Conservation (phyloP, 2,329 filamentous ascomycete species). For the Diaporthe amygdali region DNA sequence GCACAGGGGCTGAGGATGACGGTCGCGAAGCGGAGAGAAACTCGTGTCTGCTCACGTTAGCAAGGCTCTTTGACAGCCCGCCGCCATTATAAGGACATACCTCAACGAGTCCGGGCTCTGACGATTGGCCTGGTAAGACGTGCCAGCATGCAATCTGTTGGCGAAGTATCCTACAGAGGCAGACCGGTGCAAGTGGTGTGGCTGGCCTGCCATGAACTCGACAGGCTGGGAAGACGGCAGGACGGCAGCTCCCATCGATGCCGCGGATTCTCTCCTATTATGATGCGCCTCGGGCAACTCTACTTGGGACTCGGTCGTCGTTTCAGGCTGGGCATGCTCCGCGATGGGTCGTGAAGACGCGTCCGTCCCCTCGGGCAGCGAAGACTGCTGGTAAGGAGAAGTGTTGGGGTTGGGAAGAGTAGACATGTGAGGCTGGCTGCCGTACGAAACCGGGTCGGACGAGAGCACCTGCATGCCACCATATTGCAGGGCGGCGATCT, state of each 20-base stretch:
- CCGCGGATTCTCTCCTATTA: slow-evolving; percentile 16
- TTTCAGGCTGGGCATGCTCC: slow-evolving; percentile 16
- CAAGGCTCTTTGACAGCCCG: neutral
- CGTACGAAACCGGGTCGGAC: slow-evolving; percentile 45
- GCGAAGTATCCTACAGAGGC: slow-evolving; percentile 56
- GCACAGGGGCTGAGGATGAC: slow-evolving; percentile 45
- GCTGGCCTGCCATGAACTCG: slow-evolving; percentile 29
- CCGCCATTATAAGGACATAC: slow-evolving; percentile 38
- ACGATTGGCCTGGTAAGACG: slow-evolving; percentile 56
- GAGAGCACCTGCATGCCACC: slow-evolving; percentile 58
- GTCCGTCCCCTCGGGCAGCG: slow-evolving; percentile 7
- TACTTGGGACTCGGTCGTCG: neutral
- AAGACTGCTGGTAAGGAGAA: slow-evolving; percentile 14
- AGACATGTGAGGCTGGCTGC: slow-evolving; percentile 24
- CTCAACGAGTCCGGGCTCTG: slow-evolving; percentile 48
- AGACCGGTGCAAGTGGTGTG: slow-evolving; percentile 31
- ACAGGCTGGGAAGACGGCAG: slow-evolving; percentile 31
- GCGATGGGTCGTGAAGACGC: slow-evolving; percentile 12
- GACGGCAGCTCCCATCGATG: neutral
- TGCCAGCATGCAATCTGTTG: slow-evolving; percentile 62
- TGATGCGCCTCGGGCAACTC: slow-evolving; percentile 2
- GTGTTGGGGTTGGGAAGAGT: slow-evolving; percentile 14
- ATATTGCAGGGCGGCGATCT: slow-evolving; percentile 68
- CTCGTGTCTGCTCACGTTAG: slow-evolving; percentile 42
- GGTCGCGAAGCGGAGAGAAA: slow-evolving; percentile 49